Evolutionary conservation across 805 yeast genomes (phyloP).

Genomic region (Kodamaea kaohsiungensis): DNA sequence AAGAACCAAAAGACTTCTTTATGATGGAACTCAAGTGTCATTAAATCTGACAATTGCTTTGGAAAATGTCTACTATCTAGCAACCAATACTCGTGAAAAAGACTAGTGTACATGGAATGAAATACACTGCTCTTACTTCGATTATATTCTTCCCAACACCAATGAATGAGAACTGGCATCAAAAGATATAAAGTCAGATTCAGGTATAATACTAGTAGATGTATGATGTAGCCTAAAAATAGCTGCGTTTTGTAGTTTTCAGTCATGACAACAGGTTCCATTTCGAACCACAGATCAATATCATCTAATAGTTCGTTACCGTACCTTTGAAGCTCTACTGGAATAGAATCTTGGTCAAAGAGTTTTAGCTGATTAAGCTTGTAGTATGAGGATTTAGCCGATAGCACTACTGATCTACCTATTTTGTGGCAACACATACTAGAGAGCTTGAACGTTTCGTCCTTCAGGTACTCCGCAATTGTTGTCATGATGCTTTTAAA

Average conservation of each 20-base stretch:
- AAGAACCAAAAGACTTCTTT: constrained; percentile 27
- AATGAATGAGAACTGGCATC: constrained; percentile 37
- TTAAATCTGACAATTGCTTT: constrained; percentile 4
- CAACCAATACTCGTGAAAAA: constrained; percentile 29
- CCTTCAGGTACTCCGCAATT: constrained; percentile 5
- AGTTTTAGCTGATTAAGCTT: constrained; percentile 30
- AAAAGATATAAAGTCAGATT: constrained; percentile 28
- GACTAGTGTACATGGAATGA: constrained; percentile 13
- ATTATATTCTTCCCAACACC: constrained; percentile 19
- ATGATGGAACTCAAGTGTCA: neutral
- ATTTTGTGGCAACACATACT: constrained; percentile 26
- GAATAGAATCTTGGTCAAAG: constrained; percentile 27
- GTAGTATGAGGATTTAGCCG: constrained; percentile 36
- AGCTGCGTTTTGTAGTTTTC: constrained; percentile 23
- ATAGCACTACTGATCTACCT: constrained; percentile 36
- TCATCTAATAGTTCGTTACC: constrained; percentile 30
- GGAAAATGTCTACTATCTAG: constrained; percentile 8
- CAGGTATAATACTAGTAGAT: constrained; percentile 38
- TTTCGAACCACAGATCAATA: constrained; percentile 37
- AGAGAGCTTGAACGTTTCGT: constrained; percentile 17
- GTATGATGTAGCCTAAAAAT: constrained; percentile 36
- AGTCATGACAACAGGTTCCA: constrained; percentile 31
- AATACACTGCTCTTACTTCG: neutral
- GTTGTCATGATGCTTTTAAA: constrained; percentile 28
- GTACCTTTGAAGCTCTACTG: constrained; percentile 21